Evolutionary conservation across 1,284 basidiomycete genomes (phyloP), one percentile per base, ranked within the genome.

Genomic region (Ustilago lituana): DNA sequence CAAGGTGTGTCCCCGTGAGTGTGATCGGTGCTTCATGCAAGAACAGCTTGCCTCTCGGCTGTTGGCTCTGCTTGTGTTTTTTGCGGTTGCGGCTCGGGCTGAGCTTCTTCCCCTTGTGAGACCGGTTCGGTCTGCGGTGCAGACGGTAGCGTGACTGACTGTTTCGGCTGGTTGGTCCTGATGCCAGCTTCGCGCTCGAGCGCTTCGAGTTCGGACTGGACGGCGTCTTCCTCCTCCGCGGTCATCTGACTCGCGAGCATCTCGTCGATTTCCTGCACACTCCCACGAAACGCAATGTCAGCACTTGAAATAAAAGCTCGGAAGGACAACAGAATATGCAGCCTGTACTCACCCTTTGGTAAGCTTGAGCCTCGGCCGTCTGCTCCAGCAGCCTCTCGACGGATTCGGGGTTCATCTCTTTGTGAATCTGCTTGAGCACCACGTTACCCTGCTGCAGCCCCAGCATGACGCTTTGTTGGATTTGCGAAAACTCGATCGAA

Each of bases 341-440:
- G n/a, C n/a, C n/a, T n/a, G 22, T 7, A 57, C 89, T 48, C 65
- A 94, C 94, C 79, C 57, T 49, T 82, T 98, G 94, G 83, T 98
- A 97, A 61, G 89, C 93, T 68, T 91, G 87, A 1, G 93, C 95
- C 79, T 98, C 95, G 3, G 89, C 88, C 1, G 94, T 95, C 83
- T 95, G 91, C 65, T 91, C 92, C 84, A 98, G 87, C 47, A 98
- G 84, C 78, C 88, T 90, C 85, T 98, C 95, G n/a, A 98, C 94
- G 60, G 86, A 90, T 79, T 97, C 93, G 4, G 94, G 79, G 68
- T 89, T 93, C 87, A 98, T 89, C 83, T 98, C 94, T 77, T 89
- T 89, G 83, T 98, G 94, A 33, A 98, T 91, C 84, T 95, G 88
- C 80, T 91, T 93, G 54, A 98, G 85, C 0, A 97, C 94, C 38